Evolutionary conservation across 257 asterid species (phyloP).

Genomic region (Rehmannia glutinosa): DNA sequence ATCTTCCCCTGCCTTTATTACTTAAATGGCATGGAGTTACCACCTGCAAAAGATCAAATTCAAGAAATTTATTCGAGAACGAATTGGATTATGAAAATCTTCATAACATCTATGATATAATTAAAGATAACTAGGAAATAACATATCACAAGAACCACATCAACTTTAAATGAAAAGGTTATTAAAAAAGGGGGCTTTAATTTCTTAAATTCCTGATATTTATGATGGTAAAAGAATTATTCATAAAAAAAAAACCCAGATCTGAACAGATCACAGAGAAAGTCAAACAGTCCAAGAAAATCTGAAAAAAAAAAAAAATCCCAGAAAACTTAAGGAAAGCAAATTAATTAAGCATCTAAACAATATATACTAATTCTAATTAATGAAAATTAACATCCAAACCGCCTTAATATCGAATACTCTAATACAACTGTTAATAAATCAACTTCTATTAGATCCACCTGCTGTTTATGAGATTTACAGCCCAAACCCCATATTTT

Average conservation of each 20-base stretch:
- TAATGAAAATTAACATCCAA: not conserved
- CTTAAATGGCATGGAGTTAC: not conserved
- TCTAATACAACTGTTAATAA: not conserved
- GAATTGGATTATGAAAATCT: not conserved
- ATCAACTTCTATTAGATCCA: slow-evolving; percentile 1
- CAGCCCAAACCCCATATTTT: not conserved
- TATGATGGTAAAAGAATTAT: no score
- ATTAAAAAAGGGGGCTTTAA: no score
- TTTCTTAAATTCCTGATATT: slow-evolving; percentile 1
- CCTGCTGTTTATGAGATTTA: not conserved
- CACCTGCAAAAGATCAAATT: slow-evolving; percentile 29
- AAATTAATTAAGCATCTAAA: slow-evolving; percentile 23
- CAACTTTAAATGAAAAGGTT: no score
- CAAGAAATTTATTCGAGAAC: not conserved
- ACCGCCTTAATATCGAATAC: not conserved
- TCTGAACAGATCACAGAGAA: slow-evolving; percentile 14
- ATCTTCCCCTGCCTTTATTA: not conserved
- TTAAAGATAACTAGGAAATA: not conserved
- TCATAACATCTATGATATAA: not conserved
- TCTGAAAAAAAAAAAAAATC: not conserved
- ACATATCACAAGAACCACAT: slow-evolving; percentile 26
- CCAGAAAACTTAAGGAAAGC: slow-evolving; percentile 3
- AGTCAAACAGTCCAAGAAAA: not conserved
- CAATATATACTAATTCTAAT: not conserved
- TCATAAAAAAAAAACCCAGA: slow-evolving; percentile 22